Percentiles rank a stretch among this genome's conserved stretches.
These are phyloP conservation scores for Colletotrichum spaethianum DNA, from an alignment of 2,329 filamentous ascomycete genomes.

Conservation along the genomic window DNA sequence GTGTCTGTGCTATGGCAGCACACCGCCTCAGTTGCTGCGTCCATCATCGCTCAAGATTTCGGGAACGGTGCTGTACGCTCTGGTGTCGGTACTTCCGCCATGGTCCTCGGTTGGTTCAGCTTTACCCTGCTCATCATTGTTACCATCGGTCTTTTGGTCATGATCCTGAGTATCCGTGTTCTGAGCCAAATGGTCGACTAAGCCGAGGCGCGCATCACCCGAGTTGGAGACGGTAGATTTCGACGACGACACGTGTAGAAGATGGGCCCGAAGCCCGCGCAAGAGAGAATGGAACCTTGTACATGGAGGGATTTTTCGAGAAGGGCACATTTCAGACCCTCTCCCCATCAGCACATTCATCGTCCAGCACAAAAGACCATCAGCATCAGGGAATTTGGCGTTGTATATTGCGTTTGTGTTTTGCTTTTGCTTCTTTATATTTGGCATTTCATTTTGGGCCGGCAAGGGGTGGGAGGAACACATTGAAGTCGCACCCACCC, in stretches of 20 bases:
- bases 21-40: slow-evolving; percentile 95
- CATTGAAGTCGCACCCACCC: neutral
- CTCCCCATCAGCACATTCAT: slow-evolving; percentile 25
- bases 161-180: slow-evolving; percentile 94
- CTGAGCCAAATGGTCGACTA: slow-evolving; percentile 71
- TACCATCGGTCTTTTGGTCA: slow-evolving; percentile 93
- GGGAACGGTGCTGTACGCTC: slow-evolving; percentile 90
- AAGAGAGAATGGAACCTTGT: slow-evolving; percentile 14
- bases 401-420: slow-evolving; percentile 34
- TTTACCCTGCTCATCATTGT: slow-evolving; percentile 95
- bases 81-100: slow-evolving; percentile 92
- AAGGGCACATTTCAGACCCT: neutral
- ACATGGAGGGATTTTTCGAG: slow-evolving; percentile 18
- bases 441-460: slow-evolving; percentile 28
- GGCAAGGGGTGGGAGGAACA: slow-evolving; percentile 25
- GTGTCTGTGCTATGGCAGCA: slow-evolving; percentile 91
- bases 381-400: slow-evolving; percentile 39
- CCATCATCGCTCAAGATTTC: slow-evolving; percentile 92
- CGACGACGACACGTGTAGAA: slow-evolving; percentile 19
- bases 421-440: slow-evolving; percentile 25
- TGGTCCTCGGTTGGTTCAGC: slow-evolving; percentile 98
- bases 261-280: slow-evolving; percentile 14
- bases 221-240: slow-evolving; percentile 7
- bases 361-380: slow-evolving; percentile 28
- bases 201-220: neutral